These are phyloP conservation scores for Neurospora sp. DNA, from an alignment of 495 filamentous ascomycete species.

Conservation along the genomic window DNA sequence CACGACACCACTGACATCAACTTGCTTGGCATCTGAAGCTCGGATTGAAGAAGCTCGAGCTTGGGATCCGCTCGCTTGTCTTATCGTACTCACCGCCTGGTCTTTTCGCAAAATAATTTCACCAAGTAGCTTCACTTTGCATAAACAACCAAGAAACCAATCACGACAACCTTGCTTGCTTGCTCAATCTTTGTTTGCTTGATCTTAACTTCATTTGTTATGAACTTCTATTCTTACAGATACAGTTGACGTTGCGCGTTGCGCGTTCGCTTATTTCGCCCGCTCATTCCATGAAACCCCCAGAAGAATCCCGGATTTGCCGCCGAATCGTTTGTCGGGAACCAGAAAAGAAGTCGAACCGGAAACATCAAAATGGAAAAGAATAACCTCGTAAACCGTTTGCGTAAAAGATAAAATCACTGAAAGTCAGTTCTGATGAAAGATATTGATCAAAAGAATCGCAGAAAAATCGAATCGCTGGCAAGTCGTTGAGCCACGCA, in stretches of 20 bases:
- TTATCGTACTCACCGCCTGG: neutral
- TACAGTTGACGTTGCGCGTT: neutral
- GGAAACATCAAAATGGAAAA: neutral
- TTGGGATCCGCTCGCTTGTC: neutral
- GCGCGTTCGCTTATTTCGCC: neutral
- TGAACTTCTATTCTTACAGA: neutral
- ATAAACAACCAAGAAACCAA: neutral
- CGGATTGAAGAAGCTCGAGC: neutral
- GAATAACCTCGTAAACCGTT: neutral
- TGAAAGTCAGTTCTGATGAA: neutral
- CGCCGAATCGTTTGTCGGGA: neutral
- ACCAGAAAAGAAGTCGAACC: neutral
- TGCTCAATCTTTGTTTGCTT: neutral
- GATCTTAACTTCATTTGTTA: neutral
- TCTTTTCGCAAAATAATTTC: neutral
- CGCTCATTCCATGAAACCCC: neutral
- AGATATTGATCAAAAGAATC: neutral
- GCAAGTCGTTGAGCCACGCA: neutral
- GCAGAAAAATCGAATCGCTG: neutral
- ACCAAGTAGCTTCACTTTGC: neutral
- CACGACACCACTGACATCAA: neutral
- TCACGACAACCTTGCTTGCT: neutral
- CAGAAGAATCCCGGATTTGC: neutral
- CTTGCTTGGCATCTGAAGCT: neutral
- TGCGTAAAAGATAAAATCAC: conserved; percentile 11